phyloP scores from a whole-genome alignment of 2,329 filamentous ascomycete genomes.

The Domatiomyces globalis region DNA sequence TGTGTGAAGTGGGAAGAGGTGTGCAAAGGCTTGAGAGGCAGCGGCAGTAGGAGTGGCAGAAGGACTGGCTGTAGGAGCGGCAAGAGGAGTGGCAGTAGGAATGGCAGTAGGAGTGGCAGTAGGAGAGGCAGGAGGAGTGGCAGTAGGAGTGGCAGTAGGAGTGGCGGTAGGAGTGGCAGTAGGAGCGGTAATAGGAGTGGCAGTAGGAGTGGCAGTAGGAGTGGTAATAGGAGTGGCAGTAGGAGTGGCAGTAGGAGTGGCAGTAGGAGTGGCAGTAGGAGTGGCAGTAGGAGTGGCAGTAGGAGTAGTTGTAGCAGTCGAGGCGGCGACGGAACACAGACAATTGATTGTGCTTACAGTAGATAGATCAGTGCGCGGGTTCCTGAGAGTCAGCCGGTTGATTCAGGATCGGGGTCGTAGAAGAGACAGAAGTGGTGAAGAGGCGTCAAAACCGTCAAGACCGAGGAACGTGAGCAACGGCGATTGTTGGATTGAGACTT shows the following conservation, averaged over 20 bases:
- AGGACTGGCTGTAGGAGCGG: no score
- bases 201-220: neutral
- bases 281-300: neutral
- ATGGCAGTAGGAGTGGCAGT: no score
- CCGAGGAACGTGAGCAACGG: neutral
- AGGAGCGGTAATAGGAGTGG: no score
- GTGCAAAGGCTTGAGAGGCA: no score
- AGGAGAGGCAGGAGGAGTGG: no score
- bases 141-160: no score
- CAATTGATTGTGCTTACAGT: constrained; percentile 7
- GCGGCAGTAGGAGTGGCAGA: no score
- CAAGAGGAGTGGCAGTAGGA: no score
- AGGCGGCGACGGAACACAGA: constrained; percentile 3
- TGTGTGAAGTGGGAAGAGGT: neutral
- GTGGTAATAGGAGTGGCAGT: neutral
- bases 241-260: neutral
- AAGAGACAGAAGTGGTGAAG: neutral
- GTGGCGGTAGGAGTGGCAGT: neutral
- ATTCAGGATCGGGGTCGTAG: neutral
- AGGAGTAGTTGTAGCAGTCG: neutral
- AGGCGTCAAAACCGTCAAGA: neutral
- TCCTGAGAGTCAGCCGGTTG: neutral
- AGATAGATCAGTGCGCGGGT: neutral
- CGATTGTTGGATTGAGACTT: neutral
- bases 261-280: neutral